Percentiles rank a stretch among this genome's conserved stretches.
phyloP scores from a whole-genome alignment of 108 stramenopile species.

The Asterionellopsis glacialis region DNA sequence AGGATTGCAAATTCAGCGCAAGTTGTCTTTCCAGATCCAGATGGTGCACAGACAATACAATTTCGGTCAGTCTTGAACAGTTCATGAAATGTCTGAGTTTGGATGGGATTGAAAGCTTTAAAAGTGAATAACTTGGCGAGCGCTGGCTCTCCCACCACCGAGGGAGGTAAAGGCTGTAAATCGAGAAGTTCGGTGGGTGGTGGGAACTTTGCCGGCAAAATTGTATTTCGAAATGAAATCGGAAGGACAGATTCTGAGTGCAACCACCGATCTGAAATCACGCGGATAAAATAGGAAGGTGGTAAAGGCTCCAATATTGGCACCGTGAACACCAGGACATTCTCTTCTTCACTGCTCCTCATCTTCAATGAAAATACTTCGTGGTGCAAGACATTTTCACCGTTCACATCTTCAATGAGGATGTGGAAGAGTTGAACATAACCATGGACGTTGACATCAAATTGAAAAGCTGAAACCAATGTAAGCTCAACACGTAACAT shows the following conservation, averaged over 20 bases:
- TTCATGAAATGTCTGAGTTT: slow-evolving; percentile 96
- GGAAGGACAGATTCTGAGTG: slow-evolving; percentile 90
- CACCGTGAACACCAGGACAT: slow-evolving; percentile 87
- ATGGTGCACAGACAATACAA: slow-evolving; percentile 92
- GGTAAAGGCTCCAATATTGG: slow-evolving; percentile 94
- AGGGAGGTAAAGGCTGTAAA: slow-evolving; percentile 89
- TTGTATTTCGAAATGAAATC: slow-evolving; percentile 92
- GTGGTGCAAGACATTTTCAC: slow-evolving; percentile 92
- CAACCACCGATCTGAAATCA: slow-evolving; percentile 96
- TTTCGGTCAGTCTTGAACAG: slow-evolving; percentile 90
- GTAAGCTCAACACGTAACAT: slow-evolving; percentile 92
- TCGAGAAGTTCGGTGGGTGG: slow-evolving; percentile 96
- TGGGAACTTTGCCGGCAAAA: slow-evolving; percentile 94
- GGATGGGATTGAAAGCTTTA: slow-evolving; percentile 94
- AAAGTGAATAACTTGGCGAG: slow-evolving; percentile 65
- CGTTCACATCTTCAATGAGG: slow-evolving; percentile 96
- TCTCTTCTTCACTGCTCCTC: slow-evolving; percentile 79
- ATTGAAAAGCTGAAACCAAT: slow-evolving; percentile 90
- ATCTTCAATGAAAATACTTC: slow-evolving; percentile 86
- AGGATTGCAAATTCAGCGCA: slow-evolving; percentile 96
- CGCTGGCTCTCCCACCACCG: slow-evolving; percentile 75
- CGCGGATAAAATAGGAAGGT: slow-evolving; percentile 94
- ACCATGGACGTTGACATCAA: slow-evolving; percentile 90
- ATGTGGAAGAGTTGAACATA: slow-evolving; percentile 90
- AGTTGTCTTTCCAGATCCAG: slow-evolving; percentile 88